Base-by-base conservation (phyloP, 225 moss, liverwort and hornwort genomes). In the Straminergon stramineum region DNA sequence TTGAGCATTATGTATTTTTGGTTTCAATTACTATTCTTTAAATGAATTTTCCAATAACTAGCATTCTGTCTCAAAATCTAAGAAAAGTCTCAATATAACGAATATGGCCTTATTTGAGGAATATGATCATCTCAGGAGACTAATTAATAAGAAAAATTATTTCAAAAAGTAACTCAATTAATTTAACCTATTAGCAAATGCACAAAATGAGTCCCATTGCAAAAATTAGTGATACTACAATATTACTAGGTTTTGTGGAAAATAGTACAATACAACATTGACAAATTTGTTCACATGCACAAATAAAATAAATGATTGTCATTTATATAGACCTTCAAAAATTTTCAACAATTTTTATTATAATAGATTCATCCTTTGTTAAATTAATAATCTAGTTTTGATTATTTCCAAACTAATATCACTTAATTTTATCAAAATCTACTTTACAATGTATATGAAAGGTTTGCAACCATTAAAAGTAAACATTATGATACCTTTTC, bases 131-230 rank as follows among this genome's bases (percentile, higher is more conserved):
- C 0, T 52, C 0, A 32, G 32, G 12, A 52, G 20, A 76, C 7
- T 13, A 13, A 52, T 34, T 20, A 51, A 8, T 76, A 76, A 5
- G 2, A 34, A 13, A 20, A 20, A 4, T 68, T 37, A 3, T 30
- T 2, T 19, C 2, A 19, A 34, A 19, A 51, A 2, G 0, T 3
- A 12, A 20, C 0, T 32, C 2, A 75, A 16, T 32, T 2, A 12
- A 30, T 32, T 52, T 12, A 20, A 11, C 0, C 10, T 75, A 30
- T 51, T 51, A 31, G 6, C 11, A 75, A 51, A 32, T 7, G 6
- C 0, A 0, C 7, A 52, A 7, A 75, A 75, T 48, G 11, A 31
- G 2, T 31, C 4, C 6, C 10, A 75, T 75, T 52, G 20, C 11
- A 34, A 34, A 52, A 76, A 76, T 19, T 13, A 34, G 7, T 19